These are phyloP conservation scores for Calonectria ilicicola DNA, from an alignment of 2,329 filamentous ascomycete species.

Conservation along the genomic window DNA sequence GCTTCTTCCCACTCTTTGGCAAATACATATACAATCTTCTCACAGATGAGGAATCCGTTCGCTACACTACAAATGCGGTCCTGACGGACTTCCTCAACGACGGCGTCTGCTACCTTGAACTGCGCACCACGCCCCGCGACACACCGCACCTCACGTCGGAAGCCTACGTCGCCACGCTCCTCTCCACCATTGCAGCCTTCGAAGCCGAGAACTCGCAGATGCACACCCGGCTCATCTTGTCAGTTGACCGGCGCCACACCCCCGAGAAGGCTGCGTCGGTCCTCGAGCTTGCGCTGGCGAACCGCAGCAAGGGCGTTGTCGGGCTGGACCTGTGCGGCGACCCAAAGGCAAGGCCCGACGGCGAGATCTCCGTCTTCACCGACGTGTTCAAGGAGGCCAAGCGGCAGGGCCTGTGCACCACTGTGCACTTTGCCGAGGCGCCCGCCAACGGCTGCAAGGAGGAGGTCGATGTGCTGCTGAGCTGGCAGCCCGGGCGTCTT, in stretches of 20 bases:
- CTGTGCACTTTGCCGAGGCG: conserved; percentile 83
- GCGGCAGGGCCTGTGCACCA: conserved; percentile 68
- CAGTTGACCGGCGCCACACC: conserved; percentile 76
- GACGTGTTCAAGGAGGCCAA: conserved; percentile 70
- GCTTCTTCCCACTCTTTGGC: conserved; percentile 84
- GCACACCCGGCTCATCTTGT: conserved; percentile 76
- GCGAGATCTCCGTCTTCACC: conserved; percentile 70
- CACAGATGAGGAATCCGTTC: conserved; percentile 70
- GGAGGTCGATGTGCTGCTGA: conserved; percentile 74
- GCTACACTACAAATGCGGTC: conserved; percentile 73
- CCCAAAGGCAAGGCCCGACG: conserved; percentile 63
- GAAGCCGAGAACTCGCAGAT: conserved; percentile 58
- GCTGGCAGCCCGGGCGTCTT: conserved; percentile 75
- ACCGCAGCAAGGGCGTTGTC: conserved; percentile 69
- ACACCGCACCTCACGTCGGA: conserved; percentile 70
- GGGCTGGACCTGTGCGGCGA: conserved; percentile 86
- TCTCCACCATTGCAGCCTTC: conserved; percentile 70
- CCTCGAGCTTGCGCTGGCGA: conserved; percentile 71
- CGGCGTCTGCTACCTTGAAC: conserved; percentile 81
- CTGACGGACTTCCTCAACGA: conserved; percentile 75
- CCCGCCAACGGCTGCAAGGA: conserved; percentile 64
- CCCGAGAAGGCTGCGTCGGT: conserved; percentile 70
- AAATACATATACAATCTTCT: conserved; percentile 84
- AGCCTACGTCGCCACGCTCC: conserved; percentile 74
- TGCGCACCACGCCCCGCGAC: conserved; percentile 82